A percentile compares a stretch with the other conserved stretches of the same genome.
phyloP scores from a whole-genome alignment of 208 protist genomes.

The Angomonas desouzai region DNA sequence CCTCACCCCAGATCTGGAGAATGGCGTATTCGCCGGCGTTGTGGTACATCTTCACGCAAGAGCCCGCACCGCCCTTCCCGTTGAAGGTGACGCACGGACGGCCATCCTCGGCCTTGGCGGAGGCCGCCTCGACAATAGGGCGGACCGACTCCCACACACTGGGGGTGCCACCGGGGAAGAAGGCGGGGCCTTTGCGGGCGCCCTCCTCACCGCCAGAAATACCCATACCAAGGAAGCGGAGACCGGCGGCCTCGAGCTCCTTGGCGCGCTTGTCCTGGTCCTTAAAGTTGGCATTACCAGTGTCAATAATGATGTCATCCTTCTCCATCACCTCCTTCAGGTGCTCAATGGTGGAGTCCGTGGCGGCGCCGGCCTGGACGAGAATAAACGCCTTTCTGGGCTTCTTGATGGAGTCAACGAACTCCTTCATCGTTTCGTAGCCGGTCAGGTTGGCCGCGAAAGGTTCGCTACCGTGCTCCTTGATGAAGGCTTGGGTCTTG shows the following conservation, averaged over 20 bases:
- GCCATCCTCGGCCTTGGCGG: conserved; percentile 93
- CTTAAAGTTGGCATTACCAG: conserved; percentile 95
- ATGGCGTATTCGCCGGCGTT: conserved; percentile 99
- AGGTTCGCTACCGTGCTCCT: conserved; percentile 36
- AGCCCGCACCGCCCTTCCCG: conserved; percentile 95
- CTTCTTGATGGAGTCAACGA: conserved; percentile 76
- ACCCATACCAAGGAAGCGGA: conserved; percentile 95
- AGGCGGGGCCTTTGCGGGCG: conserved; percentile 96
- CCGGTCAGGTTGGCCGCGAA: conserved; percentile 68
- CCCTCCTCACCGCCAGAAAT: conserved; percentile 99
- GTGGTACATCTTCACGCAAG: conserved; percentile 99
- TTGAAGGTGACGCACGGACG: conserved; percentile 94
- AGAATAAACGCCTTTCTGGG: conserved; percentile 95
- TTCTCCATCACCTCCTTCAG: conserved; percentile 74
- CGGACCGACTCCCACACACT: conserved; percentile 92
- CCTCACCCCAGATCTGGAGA: conserved; percentile 97
- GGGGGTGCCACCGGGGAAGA: conserved; percentile 97
- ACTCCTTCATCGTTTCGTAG: conserved; percentile 76
- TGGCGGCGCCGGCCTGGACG: conserved; percentile 95
- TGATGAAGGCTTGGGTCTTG: conserved; percentile 87
- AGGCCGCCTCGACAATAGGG: conserved; percentile 94
- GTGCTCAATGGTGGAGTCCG: conserved; percentile 94
- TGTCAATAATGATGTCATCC: conserved; percentile 96
- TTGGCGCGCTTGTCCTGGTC: conserved; percentile 91
- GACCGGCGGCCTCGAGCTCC: conserved; percentile 76